Evolutionary conservation across 208 protist species (phyloP).

Genomic region (Trypanosoma theileri): DNA sequence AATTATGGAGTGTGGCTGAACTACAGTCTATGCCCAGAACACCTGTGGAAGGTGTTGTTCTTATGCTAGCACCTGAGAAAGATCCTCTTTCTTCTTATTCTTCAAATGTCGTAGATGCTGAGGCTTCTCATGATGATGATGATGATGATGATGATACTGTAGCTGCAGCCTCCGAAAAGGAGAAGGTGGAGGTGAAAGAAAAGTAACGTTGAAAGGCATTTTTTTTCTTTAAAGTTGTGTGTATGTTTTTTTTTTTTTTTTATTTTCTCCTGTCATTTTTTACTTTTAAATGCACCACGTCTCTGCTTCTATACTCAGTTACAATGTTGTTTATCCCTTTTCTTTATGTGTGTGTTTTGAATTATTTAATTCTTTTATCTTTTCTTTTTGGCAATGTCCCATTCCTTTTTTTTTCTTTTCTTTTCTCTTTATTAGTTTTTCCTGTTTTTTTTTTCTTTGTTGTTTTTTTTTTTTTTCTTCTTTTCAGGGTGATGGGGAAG

Average conservation of each 20-base stretch:
- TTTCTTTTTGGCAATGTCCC: background rate
- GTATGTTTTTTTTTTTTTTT: background rate
- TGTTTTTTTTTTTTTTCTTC: background rate
- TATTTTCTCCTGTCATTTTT: constrained; percentile 4
- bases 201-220: no score
- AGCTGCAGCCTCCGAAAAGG: no score
- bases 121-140: background rate
- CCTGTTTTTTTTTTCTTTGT: background rate
- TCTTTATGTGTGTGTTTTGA: background rate
- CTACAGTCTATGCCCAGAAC: constrained; percentile 19
- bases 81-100: background rate
- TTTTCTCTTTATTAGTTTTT: background rate
- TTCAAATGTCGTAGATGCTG: background rate
- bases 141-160: background rate
- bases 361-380: constrained; percentile 4
- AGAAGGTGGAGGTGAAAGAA: background rate
- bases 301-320: background rate
- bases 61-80: constrained; percentile 8
- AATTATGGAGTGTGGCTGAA: constrained; percentile 31
- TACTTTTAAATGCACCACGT: background rate
- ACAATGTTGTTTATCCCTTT: background rate
- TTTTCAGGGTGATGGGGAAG: background rate
- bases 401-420: background rate
- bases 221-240: background rate
- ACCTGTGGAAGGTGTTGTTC: constrained; percentile 14